Evolutionary conservation across 805 yeast species (phyloP), one percentile per base, ranked within the genome.

Genomic region (Wickerhamomyces canadensis): DNA sequence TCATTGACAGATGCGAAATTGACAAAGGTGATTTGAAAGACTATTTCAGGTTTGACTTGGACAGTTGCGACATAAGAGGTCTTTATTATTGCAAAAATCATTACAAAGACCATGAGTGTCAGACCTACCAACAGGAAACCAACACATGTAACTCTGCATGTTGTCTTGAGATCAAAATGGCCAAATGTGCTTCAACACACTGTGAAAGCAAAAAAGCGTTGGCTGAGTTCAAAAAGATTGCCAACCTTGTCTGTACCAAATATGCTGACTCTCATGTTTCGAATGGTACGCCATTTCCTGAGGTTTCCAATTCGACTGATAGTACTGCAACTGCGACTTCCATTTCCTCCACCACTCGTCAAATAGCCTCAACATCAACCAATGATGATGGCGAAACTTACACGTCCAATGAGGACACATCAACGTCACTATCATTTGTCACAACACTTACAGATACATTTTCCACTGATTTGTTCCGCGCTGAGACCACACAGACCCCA

Each of bases 111-210:
- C 34, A 14, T 3, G 40, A 42, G 14, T 53, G 56, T 17, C 18
- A 36, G 25, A 31, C 35, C 1, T 38, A 27, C 26, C 32, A 46
- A 14, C 5, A 29, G 4, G 49, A 44, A 1, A 14, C 36, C 5
- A 51, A 51, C 26, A 40, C 42, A 0, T 52, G 57, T 25, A 51
- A 51, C 32, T 41, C 36, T 25, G 57, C 57, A 6, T 52, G 57
- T 33, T 52, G 57, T 37, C 44, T 46, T 13, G 48, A 49, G 31
- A 46, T 42, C 9, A 37, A 45, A 25, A 51, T 51, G 55, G 52
- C 46, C 1, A 31, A 43, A 23, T 52, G 57, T 38, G 51, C 57
- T 2, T 37, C 42, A 23, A 31, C 43, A 0, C 47, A 47, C 19
- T 52, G 57, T 30, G 34, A 35, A 12, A 45, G 41, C 26, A 42